Evolutionary conservation across 305 asterid genomes (phyloP).

Genomic region (Fraxinus paxiana): DNA sequence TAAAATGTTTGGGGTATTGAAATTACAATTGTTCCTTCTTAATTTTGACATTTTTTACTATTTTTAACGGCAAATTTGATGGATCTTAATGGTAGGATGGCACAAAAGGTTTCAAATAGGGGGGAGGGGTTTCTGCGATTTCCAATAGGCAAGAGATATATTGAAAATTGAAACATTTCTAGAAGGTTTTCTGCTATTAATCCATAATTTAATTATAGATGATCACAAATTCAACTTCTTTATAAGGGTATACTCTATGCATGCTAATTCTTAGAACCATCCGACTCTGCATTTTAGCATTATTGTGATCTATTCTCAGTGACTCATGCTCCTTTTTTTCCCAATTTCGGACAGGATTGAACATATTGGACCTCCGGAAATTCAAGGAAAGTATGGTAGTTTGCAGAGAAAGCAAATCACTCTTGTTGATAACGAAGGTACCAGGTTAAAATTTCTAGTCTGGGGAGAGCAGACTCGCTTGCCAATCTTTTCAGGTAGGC

Average conservation of each 20-base stretch:
- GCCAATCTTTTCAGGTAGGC: conserved; percentile 79
- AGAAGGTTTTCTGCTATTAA: too few species aligned
- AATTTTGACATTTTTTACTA: too few species aligned
- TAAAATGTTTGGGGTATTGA: too few species aligned
- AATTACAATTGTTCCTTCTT: too few species aligned
- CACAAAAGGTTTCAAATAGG: too few species aligned
- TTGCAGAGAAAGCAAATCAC: conserved; percentile 67
- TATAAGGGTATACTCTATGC: not conserved
- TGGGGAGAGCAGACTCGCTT: conserved; percentile 89
- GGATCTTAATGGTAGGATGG: too few species aligned
- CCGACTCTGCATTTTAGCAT: conserved; percentile 4
- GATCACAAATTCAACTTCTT: not conserved
- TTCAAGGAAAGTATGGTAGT: conserved; percentile 50
- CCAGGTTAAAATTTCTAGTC: conserved; percentile 52
- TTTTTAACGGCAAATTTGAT: too few species aligned
- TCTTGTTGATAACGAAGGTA: conserved; percentile 71
- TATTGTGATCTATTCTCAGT: not conserved
- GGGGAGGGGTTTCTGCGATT: too few species aligned
- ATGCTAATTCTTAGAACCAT: not conserved
- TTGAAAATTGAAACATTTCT: too few species aligned
- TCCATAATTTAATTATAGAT: not conserved
- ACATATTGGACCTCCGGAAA: conserved; percentile 69
- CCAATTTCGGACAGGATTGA: conserved; percentile 55
- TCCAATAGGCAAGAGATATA: too few species aligned
- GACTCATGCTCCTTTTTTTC: conserved; percentile 1